phyloP scores from a whole-genome alignment of 805 yeast genomes.

The Saturnispora halmiae region DNA sequence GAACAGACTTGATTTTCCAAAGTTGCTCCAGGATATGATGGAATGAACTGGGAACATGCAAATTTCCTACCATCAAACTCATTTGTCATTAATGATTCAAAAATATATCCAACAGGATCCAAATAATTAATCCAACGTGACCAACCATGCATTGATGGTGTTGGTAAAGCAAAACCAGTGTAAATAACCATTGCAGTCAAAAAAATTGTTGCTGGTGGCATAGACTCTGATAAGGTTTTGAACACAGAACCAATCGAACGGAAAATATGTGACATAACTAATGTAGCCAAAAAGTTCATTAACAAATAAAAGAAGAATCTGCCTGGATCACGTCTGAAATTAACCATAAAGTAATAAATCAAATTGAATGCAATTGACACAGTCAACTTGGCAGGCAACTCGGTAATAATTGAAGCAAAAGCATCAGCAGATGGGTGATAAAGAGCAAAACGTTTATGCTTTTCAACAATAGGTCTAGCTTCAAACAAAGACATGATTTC shows the following conservation, averaged over 20 bases:
- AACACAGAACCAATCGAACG: constrained; percentile 44
- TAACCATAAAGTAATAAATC: constrained; percentile 43
- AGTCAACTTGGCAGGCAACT: constrained; percentile 41
- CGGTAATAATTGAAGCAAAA: constrained; percentile 50
- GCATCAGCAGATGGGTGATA: constrained; percentile 57
- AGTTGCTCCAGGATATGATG: constrained; percentile 27
- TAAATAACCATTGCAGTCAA: constrained; percentile 38
- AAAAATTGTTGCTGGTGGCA: constrained; percentile 49
- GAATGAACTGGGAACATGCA: constrained; percentile 40
- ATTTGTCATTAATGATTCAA: constrained; percentile 49
- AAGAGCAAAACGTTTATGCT: constrained; percentile 47
- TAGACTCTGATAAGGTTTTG: constrained; percentile 41
- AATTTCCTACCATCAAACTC: constrained; percentile 43
- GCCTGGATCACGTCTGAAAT: constrained; percentile 45
- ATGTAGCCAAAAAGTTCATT: constrained; percentile 35
- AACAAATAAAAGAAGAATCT: constrained; percentile 44
- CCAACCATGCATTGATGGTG: constrained; percentile 52
- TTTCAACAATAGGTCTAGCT: constrained; percentile 49
- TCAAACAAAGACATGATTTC: constrained; percentile 49
- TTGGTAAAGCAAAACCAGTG: constrained; percentile 53
- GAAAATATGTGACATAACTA: constrained; percentile 47
- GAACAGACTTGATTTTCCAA: constrained; percentile 23
- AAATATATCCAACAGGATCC: constrained; percentile 49
- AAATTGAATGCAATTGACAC: constrained; percentile 41
- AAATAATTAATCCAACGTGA: constrained; percentile 56